Evolutionary conservation across 176 grass and related monocot species (phyloP).

Genomic region (Echinochloa phyllopogon): DNA sequence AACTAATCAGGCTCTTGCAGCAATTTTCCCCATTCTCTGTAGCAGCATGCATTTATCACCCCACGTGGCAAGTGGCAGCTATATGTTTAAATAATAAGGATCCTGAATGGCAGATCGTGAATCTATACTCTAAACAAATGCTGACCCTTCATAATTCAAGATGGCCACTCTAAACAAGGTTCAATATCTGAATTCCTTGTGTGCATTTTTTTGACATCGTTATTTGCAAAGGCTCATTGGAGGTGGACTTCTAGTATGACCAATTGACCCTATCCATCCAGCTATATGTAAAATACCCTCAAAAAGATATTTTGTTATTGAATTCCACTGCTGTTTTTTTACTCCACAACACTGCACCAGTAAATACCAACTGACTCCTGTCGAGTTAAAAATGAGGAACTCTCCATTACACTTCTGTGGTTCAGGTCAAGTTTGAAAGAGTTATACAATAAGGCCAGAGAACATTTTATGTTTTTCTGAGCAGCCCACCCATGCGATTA

Average conservation of each 20-base stretch:
- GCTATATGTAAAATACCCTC: background rate
- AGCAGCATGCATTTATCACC: background rate
- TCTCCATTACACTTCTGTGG: background rate
- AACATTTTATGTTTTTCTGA: background rate
- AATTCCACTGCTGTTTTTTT: background rate
- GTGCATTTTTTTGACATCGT: background rate
- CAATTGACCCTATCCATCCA: background rate
- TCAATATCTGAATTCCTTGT: background rate
- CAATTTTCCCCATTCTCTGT: background rate
- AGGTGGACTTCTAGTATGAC: slow-evolving; percentile 9
- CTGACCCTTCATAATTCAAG: background rate
- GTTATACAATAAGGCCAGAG: background rate
- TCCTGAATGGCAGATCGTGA: background rate
- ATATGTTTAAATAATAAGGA: background rate
- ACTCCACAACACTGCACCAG: background rate
- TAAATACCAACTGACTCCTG: slow-evolving; percentile 20
- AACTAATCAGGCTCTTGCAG: background rate
- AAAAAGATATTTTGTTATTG: background rate
- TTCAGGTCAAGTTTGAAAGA: slow-evolving; percentile 4
- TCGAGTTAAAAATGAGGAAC: background rate
- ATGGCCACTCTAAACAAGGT: background rate
- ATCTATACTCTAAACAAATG: background rate
- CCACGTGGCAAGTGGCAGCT: background rate
- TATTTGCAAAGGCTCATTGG: background rate
- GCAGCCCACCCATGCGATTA: background rate